These are phyloP conservation scores for Tetradesmus lagerheimii DNA, from an alignment of 139 green algal genomes.

Conservation along the genomic window DNA sequence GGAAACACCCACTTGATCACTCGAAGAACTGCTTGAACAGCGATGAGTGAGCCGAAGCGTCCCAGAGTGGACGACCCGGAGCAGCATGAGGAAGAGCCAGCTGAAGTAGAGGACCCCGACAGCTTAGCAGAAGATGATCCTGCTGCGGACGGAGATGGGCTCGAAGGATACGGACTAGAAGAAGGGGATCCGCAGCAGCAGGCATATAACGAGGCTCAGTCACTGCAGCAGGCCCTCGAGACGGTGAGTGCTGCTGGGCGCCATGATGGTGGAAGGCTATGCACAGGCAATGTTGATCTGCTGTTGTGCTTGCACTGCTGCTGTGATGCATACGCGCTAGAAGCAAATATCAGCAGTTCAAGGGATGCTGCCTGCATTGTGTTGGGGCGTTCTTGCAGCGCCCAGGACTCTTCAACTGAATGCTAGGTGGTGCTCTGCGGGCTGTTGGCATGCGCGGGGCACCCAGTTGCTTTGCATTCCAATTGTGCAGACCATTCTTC, in stretches of 20 bases:
- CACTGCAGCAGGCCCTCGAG: conserved; percentile 51
- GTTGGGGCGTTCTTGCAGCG: not conserved
- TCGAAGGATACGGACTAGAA: conserved; percentile 7
- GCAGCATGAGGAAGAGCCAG: not conserved
- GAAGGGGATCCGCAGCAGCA: not conserved
- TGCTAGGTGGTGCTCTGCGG: too few species aligned
- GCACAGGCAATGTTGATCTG: not conserved
- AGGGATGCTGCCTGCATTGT: not conserved
- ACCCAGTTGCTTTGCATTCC: too few species aligned
- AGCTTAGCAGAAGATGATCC: not conserved
- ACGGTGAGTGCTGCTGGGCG: conserved; percentile 36
- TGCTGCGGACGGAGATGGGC: not conserved
- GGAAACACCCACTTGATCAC: not conserved
- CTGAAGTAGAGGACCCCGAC: not conserved
- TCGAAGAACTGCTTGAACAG: not conserved
- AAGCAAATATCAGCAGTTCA: too few species aligned
- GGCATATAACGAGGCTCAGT: conserved; percentile 36
- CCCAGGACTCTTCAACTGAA: not conserved
- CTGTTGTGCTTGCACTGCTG: not conserved
- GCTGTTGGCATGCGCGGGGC: too few species aligned
- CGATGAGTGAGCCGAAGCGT: conserved; percentile 18
- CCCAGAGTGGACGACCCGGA: not conserved
- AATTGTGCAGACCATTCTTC: too few species aligned
- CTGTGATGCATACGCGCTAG: too few species aligned
- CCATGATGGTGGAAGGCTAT: not conserved